Percentiles rank a stretch among this genome's conserved stretches.
Evolutionary conservation across 2,329 filamentous ascomycete genomes (phyloP).

Genomic region (Fusarium mangiferae): DNA sequence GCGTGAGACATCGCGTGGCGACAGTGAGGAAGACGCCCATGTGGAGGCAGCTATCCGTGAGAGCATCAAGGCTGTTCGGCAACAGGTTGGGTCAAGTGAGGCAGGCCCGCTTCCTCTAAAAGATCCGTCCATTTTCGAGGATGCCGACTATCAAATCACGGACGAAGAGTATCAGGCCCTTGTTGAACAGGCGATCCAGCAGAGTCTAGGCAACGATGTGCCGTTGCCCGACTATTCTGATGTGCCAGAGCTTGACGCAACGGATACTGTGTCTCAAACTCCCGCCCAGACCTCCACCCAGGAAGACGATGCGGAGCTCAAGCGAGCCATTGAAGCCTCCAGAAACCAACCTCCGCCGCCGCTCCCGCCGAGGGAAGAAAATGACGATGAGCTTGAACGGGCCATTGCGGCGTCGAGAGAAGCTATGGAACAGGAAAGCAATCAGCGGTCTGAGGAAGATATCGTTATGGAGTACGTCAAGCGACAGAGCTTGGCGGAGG

Average conservation of each 20-base stretch:
- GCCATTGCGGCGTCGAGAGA: slow-evolving; percentile 54
- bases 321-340: slow-evolving; percentile 56
- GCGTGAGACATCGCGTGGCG: slow-evolving; percentile 74
- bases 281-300: not conserved
- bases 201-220: slow-evolving; percentile 54
- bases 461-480: slow-evolving; percentile 79
- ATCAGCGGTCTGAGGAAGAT: slow-evolving; percentile 70
- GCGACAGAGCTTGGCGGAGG: slow-evolving; percentile 78
- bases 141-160: slow-evolving; percentile 58
- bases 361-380: slow-evolving; percentile 36
- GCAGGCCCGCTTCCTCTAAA: slow-evolving; percentile 41
- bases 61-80: slow-evolving; percentile 68
- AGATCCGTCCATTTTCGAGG: slow-evolving; percentile 49
- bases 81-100: slow-evolving; percentile 43
- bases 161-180: slow-evolving; percentile 68
- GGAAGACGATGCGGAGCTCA: slow-evolving; percentile 52
- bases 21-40: slow-evolving; percentile 74
- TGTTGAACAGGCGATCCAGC: slow-evolving; percentile 65
- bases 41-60: slow-evolving; percentile 80
- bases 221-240: slow-evolving; percentile 33
- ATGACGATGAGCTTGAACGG: slow-evolving; percentile 49
- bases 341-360: slow-evolving; percentile 41
- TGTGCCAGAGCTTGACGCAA: slow-evolving; percentile 25
- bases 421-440: slow-evolving; percentile 53
- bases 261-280: not conserved